phyloP scores from a whole-genome alignment of 1,139 yeast genomes.

The Suhomyces maxii region DNA sequence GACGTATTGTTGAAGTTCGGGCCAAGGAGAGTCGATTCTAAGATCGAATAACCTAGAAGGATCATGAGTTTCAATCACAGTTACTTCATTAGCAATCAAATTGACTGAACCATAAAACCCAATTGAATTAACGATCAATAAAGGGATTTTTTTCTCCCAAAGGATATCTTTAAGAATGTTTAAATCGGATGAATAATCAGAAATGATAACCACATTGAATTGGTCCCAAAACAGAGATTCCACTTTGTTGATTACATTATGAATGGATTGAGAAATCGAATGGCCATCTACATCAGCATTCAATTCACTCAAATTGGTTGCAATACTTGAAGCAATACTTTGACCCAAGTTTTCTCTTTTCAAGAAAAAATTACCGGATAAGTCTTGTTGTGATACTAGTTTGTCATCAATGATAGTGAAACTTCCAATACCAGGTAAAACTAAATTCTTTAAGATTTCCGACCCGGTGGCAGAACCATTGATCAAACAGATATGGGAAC shows the following conservation, averaged over 20 bases:
- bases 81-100: constrained; percentile 51
- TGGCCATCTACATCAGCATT: constrained; percentile 58
- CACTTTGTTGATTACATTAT: constrained; percentile 15
- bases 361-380: constrained; percentile 65
- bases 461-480: constrained; percentile 62
- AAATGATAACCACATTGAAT: constrained; percentile 55
- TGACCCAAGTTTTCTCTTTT: constrained; percentile 45
- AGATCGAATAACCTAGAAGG: constrained; percentile 64
- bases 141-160: constrained; percentile 51
- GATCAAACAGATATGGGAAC: constrained; percentile 61
- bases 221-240: constrained; percentile 43
- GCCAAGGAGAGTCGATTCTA: constrained; percentile 76
- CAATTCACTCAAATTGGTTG: constrained; percentile 50
- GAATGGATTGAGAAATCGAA: constrained; percentile 25
- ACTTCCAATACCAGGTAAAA: constrained; percentile 76
- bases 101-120: constrained; percentile 74
- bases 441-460: constrained; percentile 75
- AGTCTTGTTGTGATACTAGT: constrained; percentile 42
- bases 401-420: constrained; percentile 58
- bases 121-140: constrained; percentile 50
- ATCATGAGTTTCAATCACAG: constrained; percentile 77
- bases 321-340: constrained; percentile 40
- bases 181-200: constrained; percentile 30
- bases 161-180: constrained; percentile 34
- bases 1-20: constrained; percentile 55